Percentiles rank a stretch among this genome's conserved stretches.
Conservation (phyloP, 2,329 filamentous ascomycete species). For the Rachicladosporium sp. region DNA sequence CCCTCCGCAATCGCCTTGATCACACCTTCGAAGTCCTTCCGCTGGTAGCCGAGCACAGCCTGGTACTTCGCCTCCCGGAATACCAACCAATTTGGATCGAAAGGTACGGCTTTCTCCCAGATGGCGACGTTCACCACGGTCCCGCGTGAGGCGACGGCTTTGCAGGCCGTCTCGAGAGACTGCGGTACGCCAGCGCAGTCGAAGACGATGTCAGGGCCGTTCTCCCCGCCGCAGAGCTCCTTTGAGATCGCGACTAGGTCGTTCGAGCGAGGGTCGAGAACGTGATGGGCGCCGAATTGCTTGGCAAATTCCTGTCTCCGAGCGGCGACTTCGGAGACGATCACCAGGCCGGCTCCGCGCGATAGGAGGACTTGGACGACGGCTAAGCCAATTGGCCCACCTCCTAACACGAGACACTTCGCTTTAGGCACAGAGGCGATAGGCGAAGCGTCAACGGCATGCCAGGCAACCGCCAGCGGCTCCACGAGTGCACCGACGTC, state of each 20-base stretch:
- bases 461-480: constrained; percentile 52
- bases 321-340: constrained; percentile 44
- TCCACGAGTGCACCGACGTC: constrained; percentile 50
- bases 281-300: constrained; percentile 43
- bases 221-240: constrained; percentile 33
- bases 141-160: constrained; percentile 40
- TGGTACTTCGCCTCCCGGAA: constrained; percentile 42
- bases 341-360: constrained; percentile 41
- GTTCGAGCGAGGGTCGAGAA: constrained; percentile 41
- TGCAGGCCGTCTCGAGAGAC: constrained; percentile 30
- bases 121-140: constrained; percentile 54
- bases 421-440: constrained; percentile 31
- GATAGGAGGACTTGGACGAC: constrained; percentile 47
- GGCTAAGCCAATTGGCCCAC: constrained; percentile 49
- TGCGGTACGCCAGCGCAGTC: constrained; percentile 50
- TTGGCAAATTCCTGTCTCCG: constrained; percentile 39
- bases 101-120: constrained; percentile 44
- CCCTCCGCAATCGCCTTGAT: constrained; percentile 29
- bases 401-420: constrained; percentile 45
- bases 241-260: constrained; percentile 36
- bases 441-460: constrained; percentile 42
- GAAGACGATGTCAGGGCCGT: constrained; percentile 47
- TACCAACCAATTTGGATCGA: constrained; percentile 43
- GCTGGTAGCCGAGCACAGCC: constrained; percentile 38
- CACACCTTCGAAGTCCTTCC: constrained; percentile 44